Conservation (phyloP, 2,329 filamentous ascomycete genomes). For the Colletotrichum destructivum region DNA sequence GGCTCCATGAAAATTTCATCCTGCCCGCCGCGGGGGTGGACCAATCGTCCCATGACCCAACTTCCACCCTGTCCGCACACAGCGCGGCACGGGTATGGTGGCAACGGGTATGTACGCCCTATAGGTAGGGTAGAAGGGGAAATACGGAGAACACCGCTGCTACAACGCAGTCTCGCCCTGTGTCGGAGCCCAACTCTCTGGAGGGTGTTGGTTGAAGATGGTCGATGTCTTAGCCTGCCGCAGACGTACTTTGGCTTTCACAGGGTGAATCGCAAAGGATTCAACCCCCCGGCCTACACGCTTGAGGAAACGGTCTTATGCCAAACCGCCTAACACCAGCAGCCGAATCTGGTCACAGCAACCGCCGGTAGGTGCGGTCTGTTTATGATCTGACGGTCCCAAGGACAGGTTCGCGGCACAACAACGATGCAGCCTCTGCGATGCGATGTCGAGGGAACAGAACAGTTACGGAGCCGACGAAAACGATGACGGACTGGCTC, state of each 20-base stretch:
- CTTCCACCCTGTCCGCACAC: slow-evolving; percentile 3
- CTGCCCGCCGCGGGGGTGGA: slow-evolving; percentile 31
- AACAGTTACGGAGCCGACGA: not conserved
- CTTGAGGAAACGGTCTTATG: not conserved
- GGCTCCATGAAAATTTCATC: slow-evolving; percentile 17
- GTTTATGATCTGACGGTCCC: not conserved
- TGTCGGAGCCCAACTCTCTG: not conserved
- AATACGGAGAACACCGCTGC: not conserved
- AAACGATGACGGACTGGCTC: slow-evolving; percentile 1
- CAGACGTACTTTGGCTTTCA: not conserved
- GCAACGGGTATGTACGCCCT: slow-evolving; percentile 10
- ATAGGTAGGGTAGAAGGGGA: no score
- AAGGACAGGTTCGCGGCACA: not conserved
- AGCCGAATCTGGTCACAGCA: slow-evolving; percentile 15
- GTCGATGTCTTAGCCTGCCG: not conserved
- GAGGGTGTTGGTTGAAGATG: no score
- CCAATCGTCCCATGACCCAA: slow-evolving; percentile 17
- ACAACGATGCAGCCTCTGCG: not conserved
- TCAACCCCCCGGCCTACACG: slow-evolving; percentile 1
- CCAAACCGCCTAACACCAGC: not conserved
- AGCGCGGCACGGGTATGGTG: not conserved
- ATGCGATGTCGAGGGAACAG: not conserved
- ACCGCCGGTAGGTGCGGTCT: not conserved
- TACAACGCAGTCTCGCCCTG: not conserved
- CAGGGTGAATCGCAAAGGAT: slow-evolving; percentile 18